A percentile compares a stretch with the other conserved stretches of the same genome.
Conservation (phyloP, 495 filamentous ascomycete genomes). For the Articulospora tetracladia region DNA sequence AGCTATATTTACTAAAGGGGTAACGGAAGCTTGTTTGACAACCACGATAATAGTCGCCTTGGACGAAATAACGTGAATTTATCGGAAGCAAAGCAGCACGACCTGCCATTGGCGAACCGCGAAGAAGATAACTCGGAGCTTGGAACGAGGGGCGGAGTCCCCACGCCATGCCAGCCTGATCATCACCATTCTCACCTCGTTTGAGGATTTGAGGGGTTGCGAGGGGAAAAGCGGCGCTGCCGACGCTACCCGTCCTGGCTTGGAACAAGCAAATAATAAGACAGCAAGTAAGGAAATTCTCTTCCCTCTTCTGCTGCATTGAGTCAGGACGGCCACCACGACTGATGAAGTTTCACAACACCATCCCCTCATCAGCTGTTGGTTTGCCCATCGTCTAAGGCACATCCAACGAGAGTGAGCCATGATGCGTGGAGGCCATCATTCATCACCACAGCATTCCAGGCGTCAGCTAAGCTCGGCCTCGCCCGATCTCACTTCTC, state of each 20-base stretch:
- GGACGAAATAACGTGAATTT: not conserved
- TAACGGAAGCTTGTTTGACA: constrained; percentile 8
- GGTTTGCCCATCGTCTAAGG: not conserved
- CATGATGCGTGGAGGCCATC: not conserved
- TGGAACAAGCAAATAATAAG: not conserved
- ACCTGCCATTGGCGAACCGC: constrained; percentile 2
- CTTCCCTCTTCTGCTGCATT: not conserved
- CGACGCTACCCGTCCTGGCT: not conserved
- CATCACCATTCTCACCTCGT: not conserved
- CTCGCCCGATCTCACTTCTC: not conserved
- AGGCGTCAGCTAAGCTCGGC: constrained; percentile 1
- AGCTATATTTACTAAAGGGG: constrained; percentile 9
- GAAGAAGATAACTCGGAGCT: constrained; percentile 15
- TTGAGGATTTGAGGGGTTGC: too few species aligned
- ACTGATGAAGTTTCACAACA: not conserved
- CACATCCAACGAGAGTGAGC: not conserved
- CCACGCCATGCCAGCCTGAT: not conserved
- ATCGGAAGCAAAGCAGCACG: not conserved
- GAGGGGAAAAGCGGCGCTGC: constrained; percentile 1
- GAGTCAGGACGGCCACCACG: not conserved
- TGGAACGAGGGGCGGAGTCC: not conserved
- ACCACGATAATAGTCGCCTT: constrained; percentile 9
- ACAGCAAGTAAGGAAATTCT: not conserved
- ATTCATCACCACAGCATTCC: not conserved
- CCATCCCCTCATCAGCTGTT: constrained; percentile 1